Conservation (phyloP, 2,329 filamentous ascomycete species). For the Colletotrichum abscissum region DNA sequence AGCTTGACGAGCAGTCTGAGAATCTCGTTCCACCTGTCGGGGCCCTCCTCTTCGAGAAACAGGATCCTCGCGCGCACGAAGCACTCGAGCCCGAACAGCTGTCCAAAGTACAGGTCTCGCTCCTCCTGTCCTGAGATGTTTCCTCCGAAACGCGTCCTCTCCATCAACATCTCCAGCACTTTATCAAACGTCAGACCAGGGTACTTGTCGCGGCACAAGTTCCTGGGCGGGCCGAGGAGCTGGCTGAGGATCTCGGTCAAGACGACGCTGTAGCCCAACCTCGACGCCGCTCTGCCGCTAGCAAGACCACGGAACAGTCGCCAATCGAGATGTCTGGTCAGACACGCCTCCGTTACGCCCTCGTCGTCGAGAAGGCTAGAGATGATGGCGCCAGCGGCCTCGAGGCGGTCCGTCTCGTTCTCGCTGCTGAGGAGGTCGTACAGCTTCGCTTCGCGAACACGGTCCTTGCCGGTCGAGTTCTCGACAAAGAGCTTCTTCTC, state of each 20-base stretch:
- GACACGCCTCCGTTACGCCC: conserved; percentile 61
- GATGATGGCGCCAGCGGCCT: conserved; percentile 69
- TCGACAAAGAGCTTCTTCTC: conserved; percentile 61
- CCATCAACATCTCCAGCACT: conserved; percentile 62
- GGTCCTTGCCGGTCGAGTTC: conserved; percentile 61
- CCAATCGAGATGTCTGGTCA: conserved; percentile 70
- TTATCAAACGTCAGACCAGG: conserved; percentile 66
- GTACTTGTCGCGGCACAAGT: conserved; percentile 60
- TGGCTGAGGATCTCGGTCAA: conserved; percentile 83
- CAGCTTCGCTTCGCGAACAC: conserved; percentile 67
- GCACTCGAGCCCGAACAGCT: conserved; percentile 87
- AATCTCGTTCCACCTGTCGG: conserved; percentile 73
- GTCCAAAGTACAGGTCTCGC: conserved; percentile 85
- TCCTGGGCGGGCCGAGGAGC: conserved; percentile 65
- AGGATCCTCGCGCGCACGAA: conserved; percentile 84
- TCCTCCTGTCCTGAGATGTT: conserved; percentile 78
- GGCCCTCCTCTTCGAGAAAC: conserved; percentile 58
- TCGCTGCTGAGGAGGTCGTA: conserved; percentile 73
- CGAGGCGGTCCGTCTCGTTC: conserved; percentile 65
- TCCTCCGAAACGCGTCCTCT: conserved; percentile 65
- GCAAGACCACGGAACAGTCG: conserved; percentile 88
- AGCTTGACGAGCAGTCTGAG: conserved; percentile 79
- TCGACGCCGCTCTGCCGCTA: conserved; percentile 88
- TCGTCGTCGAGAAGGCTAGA: conserved; percentile 64
- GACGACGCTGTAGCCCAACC: conserved; percentile 90